Percentiles rank a stretch among this genome's conserved stretches.
phyloP scores from a whole-genome alignment of 768 basidiomycete species.

The Boletus subparvulus region DNA sequence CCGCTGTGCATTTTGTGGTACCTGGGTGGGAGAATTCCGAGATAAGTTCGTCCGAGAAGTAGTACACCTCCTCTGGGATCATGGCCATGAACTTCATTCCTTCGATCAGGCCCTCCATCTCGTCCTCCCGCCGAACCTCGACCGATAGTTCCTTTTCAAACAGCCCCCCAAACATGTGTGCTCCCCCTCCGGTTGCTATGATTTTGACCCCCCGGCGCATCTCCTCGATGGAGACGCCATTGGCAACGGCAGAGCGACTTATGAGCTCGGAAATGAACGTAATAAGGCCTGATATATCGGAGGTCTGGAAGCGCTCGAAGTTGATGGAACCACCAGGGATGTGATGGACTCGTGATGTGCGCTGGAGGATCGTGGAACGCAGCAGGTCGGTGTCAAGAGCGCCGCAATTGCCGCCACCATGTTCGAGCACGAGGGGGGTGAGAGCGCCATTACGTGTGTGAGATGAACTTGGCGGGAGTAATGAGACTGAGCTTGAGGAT shows the following conservation, averaged over 20 bases:
- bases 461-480: slow-evolving; percentile 29
- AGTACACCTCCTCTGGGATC: slow-evolving; percentile 97
- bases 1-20: slow-evolving; percentile 7
- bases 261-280: slow-evolving; percentile 87
- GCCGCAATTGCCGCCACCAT: slow-evolving; percentile 25
- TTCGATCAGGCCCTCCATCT: slow-evolving; percentile 98
- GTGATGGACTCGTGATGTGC: slow-evolving; percentile 57
- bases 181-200: slow-evolving; percentile 97
- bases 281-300: slow-evolving; percentile 80
- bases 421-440: slow-evolving; percentile 75
- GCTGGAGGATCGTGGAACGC: slow-evolving; percentile 65
- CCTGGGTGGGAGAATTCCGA: slow-evolving; percentile 52
- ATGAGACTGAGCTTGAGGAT: slow-evolving; percentile 1
- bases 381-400: slow-evolving; percentile 44
- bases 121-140: slow-evolving; percentile 88
- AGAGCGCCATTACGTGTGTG: slow-evolving; percentile 65
- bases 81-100: slow-evolving; percentile 94
- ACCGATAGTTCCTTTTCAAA: slow-evolving; percentile 74
- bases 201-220: slow-evolving; percentile 95
- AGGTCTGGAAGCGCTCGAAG: slow-evolving; percentile 96
- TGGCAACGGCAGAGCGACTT: slow-evolving; percentile 77
- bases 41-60: slow-evolving; percentile 96
- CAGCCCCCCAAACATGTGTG: slow-evolving; percentile 88
- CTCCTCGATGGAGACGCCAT: slow-evolving; percentile 83
- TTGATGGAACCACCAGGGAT: slow-evolving; percentile 97